Conservation (phyloP, 2,329 filamentous ascomycete species). For the Lasiodiplodia theobromae region DNA sequence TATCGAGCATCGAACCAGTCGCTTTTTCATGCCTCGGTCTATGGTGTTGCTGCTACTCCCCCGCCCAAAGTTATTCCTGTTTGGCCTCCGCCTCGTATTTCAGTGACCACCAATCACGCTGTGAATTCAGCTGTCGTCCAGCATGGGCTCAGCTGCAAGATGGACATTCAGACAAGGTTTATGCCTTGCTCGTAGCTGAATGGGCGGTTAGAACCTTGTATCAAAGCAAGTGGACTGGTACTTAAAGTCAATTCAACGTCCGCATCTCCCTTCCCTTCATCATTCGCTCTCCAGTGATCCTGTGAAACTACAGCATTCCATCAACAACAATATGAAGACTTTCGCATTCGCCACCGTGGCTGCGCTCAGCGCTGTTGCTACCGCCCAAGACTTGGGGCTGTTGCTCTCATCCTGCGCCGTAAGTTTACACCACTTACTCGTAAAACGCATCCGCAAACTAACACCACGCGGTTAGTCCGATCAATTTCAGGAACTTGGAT, state of each 20-base stretch:
- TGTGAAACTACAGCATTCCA: background rate
- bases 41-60: background rate
- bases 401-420: constrained; percentile 26
- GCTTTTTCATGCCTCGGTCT: constrained; percentile 9
- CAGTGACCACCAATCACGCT: background rate
- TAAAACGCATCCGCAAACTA: background rate
- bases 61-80: constrained; percentile 1
- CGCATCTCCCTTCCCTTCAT: background rate
- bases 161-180: background rate
- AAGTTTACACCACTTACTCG: background rate
- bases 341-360: constrained; percentile 8
- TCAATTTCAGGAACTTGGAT: constrained; percentile 21
- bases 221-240: background rate
- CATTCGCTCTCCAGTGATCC: background rate
- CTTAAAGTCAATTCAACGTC: background rate
- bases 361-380: constrained; percentile 14
- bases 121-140: background rate
- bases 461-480: constrained; percentile 5
- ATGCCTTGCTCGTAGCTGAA: background rate
- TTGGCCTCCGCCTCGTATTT: background rate
- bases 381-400: constrained; percentile 19
- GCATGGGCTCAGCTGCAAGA: background rate
- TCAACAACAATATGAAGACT: constrained; percentile 10
- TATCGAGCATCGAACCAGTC: background rate
- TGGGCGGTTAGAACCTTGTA: background rate